Evolutionary conservation across 2,329 filamentous ascomycete species (phyloP).

Genomic region (Hypoxylon sp.): DNA sequence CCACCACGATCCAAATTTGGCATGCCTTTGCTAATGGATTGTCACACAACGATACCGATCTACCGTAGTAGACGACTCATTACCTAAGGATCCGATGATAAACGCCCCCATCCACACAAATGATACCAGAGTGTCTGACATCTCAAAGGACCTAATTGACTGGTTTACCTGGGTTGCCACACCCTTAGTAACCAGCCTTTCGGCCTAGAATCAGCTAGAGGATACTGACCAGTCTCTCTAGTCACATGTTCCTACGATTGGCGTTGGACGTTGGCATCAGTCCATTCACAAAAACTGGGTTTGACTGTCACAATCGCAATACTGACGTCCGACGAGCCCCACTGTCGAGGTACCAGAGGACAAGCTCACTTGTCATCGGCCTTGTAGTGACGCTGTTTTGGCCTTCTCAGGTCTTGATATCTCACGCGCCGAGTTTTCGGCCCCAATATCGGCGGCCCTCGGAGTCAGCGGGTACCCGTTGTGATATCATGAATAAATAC

Average conservation of each 20-base stretch:
- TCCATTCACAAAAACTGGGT: conserved; percentile 46
- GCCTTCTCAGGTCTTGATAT: conserved; percentile 11
- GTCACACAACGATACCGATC: conserved; percentile 38
- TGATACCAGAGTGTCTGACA: conserved; percentile 31
- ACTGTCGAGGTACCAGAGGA: conserved; percentile 18
- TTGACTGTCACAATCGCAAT: conserved; percentile 50
- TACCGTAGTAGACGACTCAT: conserved; percentile 27
- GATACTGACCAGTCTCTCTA: conserved; percentile 49
- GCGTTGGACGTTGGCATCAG: conserved; percentile 44
- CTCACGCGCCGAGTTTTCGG: conserved; percentile 37
- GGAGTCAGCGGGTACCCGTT: conserved; percentile 34
- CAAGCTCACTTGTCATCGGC: conserved; percentile 40
- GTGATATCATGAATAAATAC: conserved; percentile 53
- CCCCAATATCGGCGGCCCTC: conserved; percentile 35
- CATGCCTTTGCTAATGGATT: conserved; percentile 35
- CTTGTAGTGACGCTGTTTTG: conserved; percentile 41
- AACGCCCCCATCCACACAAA: conserved; percentile 25
- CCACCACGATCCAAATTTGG: conserved; percentile 34
- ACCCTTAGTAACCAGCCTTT: conserved; percentile 37
- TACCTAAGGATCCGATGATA: conserved; percentile 32
- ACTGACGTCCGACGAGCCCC: conserved; percentile 45
- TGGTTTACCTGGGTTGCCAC: conserved; percentile 39
- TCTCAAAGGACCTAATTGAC: conserved; percentile 29
- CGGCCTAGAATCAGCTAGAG: conserved; percentile 39
- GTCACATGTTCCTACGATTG: conserved; percentile 52